Conservation (phyloP, 176 grass and related monocot species). For the Carex scoparia region DNA sequence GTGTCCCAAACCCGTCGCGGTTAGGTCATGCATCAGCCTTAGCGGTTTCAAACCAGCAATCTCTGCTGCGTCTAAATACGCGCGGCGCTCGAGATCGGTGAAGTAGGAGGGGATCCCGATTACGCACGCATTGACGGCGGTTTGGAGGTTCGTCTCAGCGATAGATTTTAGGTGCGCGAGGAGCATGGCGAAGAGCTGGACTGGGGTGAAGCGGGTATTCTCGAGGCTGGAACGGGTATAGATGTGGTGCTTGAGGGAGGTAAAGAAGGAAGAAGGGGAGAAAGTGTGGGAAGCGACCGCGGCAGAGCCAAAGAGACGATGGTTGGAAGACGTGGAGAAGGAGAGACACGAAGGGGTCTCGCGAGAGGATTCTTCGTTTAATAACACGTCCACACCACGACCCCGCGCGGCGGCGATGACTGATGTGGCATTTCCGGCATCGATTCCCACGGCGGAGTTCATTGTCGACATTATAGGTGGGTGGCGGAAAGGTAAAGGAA, state of each 20-base stretch:
- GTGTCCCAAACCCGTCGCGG: conserved; percentile 80
- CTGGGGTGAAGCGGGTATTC: conserved; percentile 37
- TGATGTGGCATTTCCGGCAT: conserved; percentile 82
- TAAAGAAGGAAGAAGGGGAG: conserved; percentile 44
- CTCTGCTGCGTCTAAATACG: conserved; percentile 67
- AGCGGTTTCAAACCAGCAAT: conserved; percentile 73
- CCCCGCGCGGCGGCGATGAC: conserved; percentile 56
- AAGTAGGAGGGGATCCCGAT: conserved; percentile 95
- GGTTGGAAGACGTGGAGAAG: conserved; percentile 63
- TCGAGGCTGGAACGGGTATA: conserved; percentile 3
- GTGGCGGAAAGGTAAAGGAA: background rate
- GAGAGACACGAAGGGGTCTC: conserved; percentile 78
- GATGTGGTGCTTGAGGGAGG: conserved; percentile 70
- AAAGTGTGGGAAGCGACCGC: conserved; percentile 33
- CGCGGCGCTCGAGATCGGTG: conserved; percentile 65
- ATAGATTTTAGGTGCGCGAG: conserved; percentile 61
- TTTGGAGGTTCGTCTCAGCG: conserved; percentile 61
- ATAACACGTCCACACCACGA: conserved; percentile 71
- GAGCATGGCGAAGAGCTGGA: conserved; percentile 83
- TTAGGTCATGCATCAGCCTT: conserved; percentile 80
- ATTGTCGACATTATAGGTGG: background rate
- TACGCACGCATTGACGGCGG: conserved; percentile 57
- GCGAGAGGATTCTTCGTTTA: conserved; percentile 73
- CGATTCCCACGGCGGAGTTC: conserved; percentile 76
- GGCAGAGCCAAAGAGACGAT: conserved; percentile 42